These are phyloP conservation scores for Penicillium diatomitis DNA, from an alignment of 495 filamentous ascomycete species.

Conservation along the genomic window DNA sequence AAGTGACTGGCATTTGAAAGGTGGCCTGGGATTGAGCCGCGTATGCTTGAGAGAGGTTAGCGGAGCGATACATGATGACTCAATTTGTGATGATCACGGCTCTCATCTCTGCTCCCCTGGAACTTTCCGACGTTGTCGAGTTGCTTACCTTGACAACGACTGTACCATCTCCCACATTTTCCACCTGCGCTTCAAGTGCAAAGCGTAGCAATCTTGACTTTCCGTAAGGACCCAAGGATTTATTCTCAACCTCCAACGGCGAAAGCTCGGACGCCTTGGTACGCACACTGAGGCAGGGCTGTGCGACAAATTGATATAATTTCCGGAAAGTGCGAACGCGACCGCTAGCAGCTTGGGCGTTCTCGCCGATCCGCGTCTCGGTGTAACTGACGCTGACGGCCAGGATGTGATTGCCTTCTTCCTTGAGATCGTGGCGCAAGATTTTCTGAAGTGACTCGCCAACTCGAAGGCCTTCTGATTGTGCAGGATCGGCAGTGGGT, in stretches of 20 bases:
- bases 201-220: constrained; percentile 38
- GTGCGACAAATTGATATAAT: constrained; percentile 92
- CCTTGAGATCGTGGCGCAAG: constrained; percentile 77
- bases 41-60: constrained; percentile 32
- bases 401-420: constrained; percentile 87
- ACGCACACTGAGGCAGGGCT: constrained; percentile 77
- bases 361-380: constrained; percentile 43
- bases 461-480: constrained; percentile 44
- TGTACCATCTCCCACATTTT: constrained; percentile 64
- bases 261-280: constrained; percentile 69
- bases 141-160: constrained; percentile 34
- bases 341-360: constrained; percentile 54
- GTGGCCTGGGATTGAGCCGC: constrained; percentile 41
- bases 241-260: constrained; percentile 33
- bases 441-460: constrained; percentile 74
- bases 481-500: constrained; percentile 24
- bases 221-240: constrained; percentile 35
- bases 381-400: constrained; percentile 93
- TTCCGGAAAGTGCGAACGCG: constrained; percentile 84
- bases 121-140: not conserved
- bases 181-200: constrained; percentile 84
- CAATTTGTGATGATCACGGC: no score
- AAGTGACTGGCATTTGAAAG: constrained; percentile 47
- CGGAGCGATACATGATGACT: not conserved
- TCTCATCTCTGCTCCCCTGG: not conserved